Evolutionary conservation across 2,329 filamentous ascomycete species (phyloP).

Genomic region (Verticillium nubilum): DNA sequence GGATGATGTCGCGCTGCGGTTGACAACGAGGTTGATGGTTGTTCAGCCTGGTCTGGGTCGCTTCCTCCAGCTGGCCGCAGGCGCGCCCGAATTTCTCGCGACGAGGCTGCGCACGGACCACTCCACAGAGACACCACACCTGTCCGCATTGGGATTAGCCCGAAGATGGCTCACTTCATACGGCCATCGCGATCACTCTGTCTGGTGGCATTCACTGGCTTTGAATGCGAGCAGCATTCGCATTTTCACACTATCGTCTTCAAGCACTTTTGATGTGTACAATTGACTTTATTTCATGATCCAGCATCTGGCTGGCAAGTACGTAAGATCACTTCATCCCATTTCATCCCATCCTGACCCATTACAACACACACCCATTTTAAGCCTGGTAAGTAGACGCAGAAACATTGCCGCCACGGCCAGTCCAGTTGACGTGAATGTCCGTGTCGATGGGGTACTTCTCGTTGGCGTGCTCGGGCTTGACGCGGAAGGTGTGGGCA

Average conservation of each 20-base stretch:
- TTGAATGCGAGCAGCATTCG: no score
- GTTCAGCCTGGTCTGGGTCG: constrained; percentile 1
- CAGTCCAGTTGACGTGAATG: constrained; percentile 99
- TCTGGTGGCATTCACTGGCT: no score
- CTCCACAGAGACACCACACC: not conserved
- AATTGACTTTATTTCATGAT: constrained; percentile 11
- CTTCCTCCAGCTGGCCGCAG: not conserved
- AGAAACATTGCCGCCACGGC: constrained; percentile 92
- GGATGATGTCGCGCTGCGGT: constrained; percentile 1
- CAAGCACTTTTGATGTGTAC: constrained; percentile 6
- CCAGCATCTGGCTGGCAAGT: constrained; percentile 6
- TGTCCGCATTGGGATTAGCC: constrained; percentile 3
- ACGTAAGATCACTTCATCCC: not conserved
- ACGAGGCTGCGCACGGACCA: constrained; percentile 10
- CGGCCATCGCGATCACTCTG: not conserved
- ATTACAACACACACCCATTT: constrained; percentile 17
- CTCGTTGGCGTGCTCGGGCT: constrained; percentile 69
- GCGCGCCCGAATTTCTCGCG: constrained; percentile 13
- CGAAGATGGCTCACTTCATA: no score
- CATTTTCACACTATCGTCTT: not conserved
- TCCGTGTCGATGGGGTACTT: constrained; percentile 83
- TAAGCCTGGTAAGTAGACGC: constrained; percentile 98
- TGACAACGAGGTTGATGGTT: constrained; percentile 1
- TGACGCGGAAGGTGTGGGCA: constrained; percentile 84
- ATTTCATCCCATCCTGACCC: not conserved